Evolutionary conservation across 345 rosid genomes (phyloP), one percentile per base, ranked within the genome.

Genomic region (Populus deltoides): DNA sequence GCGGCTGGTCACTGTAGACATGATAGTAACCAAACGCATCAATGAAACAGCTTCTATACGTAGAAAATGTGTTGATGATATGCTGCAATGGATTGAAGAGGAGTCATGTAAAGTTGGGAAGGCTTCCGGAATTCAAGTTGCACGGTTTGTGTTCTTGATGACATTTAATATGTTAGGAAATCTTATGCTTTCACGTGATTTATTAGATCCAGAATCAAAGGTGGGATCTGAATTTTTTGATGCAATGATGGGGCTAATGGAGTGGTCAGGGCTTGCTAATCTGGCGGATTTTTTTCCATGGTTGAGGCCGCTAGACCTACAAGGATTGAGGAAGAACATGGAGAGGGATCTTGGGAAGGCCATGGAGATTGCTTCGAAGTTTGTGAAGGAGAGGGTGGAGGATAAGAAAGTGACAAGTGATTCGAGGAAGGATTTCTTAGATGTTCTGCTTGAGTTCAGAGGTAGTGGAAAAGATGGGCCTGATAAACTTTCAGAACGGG

Each of bases 391-490:
- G 45, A 83, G 88, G 29, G 7, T 86, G 25, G 80, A 81, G 69
- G 81, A 80, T 39, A 77, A 36, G 45, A 74, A 73, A 9, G 16
- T 7, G 8, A 61, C 35, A 25, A 77, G 25, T 31, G 78, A 41
- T 13, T 71, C 70, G 59, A 81, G 29, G 45, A 80, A 77, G 67
- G 91, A 88, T 75, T 88, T 90, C 77, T 75, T 90, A 77, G 89
- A 87, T 74, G 82, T 90, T 70, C 43, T 90, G 86, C 76, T 90
- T n/a, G 87, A 85, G 67, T 88, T 80, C 75, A 62, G 82, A 80
- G 91, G 90, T 2, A 76, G 67, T 25, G 91, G 89, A 5, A 85
- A 79, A 49, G 93, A 86, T 31, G 91, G 86, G 74, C 87, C 88
- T 0, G 74, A 57, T 5, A 86, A 76, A 39, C 35, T 88, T 24